Conservation (phyloP, 139 green algal species). For the Spirogloea muscicola region DNA sequence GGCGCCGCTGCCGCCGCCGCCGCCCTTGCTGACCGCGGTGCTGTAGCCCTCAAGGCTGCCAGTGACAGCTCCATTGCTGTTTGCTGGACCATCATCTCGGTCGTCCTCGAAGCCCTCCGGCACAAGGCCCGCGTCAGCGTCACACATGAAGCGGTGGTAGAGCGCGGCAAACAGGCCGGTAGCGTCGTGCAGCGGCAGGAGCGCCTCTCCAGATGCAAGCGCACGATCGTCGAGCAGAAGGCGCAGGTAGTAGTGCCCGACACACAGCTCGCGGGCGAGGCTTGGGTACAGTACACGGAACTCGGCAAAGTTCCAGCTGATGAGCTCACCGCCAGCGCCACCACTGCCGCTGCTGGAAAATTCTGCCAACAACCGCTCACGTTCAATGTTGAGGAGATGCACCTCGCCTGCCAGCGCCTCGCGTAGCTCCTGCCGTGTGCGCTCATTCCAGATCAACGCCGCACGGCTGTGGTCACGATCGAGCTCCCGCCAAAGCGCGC, state of each 20-base stretch:
- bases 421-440: slow-evolving; percentile 70
- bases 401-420: slow-evolving; percentile 66
- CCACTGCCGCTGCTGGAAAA: background rate
- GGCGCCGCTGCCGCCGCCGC: slow-evolving; percentile 11
- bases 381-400: slow-evolving; percentile 18
- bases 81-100: no score
- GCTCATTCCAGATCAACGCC: slow-evolving; percentile 85
- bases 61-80: no score
- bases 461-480: slow-evolving; percentile 19
- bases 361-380: slow-evolving; percentile 12
- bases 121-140: slow-evolving; percentile 57
- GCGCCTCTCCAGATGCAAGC: no score
- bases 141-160: slow-evolving; percentile 73
- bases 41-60: background rate
- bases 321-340: slow-evolving; percentile 8
- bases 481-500: slow-evolving; percentile 25
- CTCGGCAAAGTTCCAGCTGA: slow-evolving; percentile 76
- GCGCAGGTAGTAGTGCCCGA: slow-evolving; percentile 79
- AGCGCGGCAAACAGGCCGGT: slow-evolving; percentile 73
- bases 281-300: slow-evolving; percentile 77
- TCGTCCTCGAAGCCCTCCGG: background rate
- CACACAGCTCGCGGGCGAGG: slow-evolving; percentile 65
- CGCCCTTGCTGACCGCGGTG: no score
- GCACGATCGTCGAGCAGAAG: slow-evolving; percentile 77
- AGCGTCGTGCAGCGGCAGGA: slow-evolving; percentile 66